Conservation (phyloP, 2,329 filamentous ascomycete genomes). For the Beauveria caledonica region DNA sequence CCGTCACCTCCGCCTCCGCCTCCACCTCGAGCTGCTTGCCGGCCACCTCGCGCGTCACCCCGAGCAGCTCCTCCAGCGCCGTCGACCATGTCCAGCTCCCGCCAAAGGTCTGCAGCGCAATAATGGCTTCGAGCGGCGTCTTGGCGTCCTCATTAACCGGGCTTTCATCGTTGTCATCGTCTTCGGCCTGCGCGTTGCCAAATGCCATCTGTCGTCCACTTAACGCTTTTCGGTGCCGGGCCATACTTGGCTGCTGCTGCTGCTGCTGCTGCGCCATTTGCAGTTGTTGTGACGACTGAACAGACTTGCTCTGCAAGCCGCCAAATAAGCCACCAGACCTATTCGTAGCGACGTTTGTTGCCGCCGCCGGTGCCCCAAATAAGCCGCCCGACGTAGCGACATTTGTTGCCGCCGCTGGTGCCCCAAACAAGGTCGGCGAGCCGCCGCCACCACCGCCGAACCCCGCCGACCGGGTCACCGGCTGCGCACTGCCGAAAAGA, state of each 20-base stretch:
- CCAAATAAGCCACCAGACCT: background rate
- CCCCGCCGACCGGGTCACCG: background rate
- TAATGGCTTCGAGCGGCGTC: conserved; percentile 28
- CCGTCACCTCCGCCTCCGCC: conserved; percentile 16
- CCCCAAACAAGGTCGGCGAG: background rate
- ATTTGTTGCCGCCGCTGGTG: background rate
- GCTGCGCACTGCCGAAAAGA: background rate
- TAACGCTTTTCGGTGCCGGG: background rate
- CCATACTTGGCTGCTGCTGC: background rate
- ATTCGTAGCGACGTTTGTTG: too few relatives aligned
- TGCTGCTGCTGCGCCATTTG: background rate
- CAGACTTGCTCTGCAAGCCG: too few relatives aligned
- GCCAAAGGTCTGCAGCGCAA: conserved; percentile 46
- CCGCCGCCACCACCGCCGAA: background rate
- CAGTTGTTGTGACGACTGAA: too few relatives aligned
- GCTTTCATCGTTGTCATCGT: background rate
- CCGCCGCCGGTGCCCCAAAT: background rate
- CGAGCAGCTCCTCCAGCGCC: conserved; percentile 21
- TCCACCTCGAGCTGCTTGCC: background rate
- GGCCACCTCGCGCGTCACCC: conserved; percentile 12
- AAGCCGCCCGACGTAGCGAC: background rate
- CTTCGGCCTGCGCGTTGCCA: background rate
- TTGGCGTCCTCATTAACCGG: background rate
- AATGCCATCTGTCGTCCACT: background rate
- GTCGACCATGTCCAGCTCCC: conserved; percentile 41